Percentiles rank a stretch among this genome's conserved stretches.
These are phyloP conservation scores for Leccinum subgranulosum DNA, from an alignment of 768 basidiomycete species.

Conservation along the genomic window DNA sequence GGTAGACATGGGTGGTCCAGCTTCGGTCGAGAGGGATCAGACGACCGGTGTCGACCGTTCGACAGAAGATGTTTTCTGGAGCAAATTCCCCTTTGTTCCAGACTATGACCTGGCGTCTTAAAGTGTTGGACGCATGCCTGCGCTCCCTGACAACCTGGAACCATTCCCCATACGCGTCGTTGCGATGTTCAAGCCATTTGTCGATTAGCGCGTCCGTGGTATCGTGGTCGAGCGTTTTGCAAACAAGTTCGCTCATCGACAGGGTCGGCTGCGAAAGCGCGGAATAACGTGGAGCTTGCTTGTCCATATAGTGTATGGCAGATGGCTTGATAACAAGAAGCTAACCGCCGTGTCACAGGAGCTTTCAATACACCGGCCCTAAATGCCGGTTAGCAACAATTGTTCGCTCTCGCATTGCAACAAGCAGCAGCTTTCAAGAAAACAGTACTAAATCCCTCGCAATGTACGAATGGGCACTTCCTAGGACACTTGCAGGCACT, in stretches of 20 bases:
- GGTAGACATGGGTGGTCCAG: constrained; percentile 79
- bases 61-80: constrained; percentile 76
- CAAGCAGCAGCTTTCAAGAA: not conserved
- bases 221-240: constrained; percentile 74
- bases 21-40: constrained; percentile 78
- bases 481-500: not conserved
- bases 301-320: constrained; percentile 16
- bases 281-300: constrained; percentile 46
- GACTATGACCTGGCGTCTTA: constrained; percentile 47
- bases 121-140: constrained; percentile 51
- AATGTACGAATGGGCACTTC: constrained; percentile 8
- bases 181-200: constrained; percentile 78
- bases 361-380: constrained; percentile 24
- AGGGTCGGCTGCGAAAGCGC: constrained; percentile 63
- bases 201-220: constrained; percentile 77
- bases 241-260: constrained; percentile 74
- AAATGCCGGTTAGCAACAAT: constrained; percentile 10
- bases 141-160: constrained; percentile 67
- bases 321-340: constrained; percentile 13
- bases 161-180: constrained; percentile 77
- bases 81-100: constrained; percentile 71
- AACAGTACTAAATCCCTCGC: constrained; percentile 1
- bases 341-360: not conserved
- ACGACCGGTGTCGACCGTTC: constrained; percentile 74
- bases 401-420: too few species aligned